Percentiles rank a stretch among this genome's conserved stretches.
Conservation (phyloP, 108 stramenopile species). For the Nitzschia sp. region DNA sequence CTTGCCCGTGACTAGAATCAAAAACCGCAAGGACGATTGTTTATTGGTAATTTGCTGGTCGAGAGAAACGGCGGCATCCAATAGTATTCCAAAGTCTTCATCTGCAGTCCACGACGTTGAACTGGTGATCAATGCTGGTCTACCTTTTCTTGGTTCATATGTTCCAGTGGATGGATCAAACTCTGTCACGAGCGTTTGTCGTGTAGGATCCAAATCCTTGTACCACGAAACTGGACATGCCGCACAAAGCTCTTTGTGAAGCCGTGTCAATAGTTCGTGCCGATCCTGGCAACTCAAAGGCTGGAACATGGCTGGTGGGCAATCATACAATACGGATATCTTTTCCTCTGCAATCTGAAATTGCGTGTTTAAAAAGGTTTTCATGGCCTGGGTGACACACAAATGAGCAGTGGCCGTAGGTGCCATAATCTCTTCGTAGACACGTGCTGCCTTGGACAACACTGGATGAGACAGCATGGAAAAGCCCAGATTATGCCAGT, state of each 20-base stretch:
- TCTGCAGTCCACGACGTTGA: slow-evolving; percentile 98
- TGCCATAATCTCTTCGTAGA: slow-evolving; percentile 79
- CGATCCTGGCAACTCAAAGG: slow-evolving; percentile 64
- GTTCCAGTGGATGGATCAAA: neutral
- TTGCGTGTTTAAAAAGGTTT: slow-evolving; percentile 73
- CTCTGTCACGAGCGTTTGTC: slow-evolving; percentile 72
- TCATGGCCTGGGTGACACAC: slow-evolving; percentile 92
- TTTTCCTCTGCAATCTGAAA: slow-evolving; percentile 42
- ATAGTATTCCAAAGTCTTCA: slow-evolving; percentile 95
- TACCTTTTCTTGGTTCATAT: slow-evolving; percentile 39
- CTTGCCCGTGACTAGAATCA: slow-evolving; percentile 97
- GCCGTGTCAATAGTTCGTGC: slow-evolving; percentile 66
- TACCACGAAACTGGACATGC: slow-evolving; percentile 31
- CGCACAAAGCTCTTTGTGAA: slow-evolving; percentile 35
- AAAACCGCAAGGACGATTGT: slow-evolving; percentile 31
- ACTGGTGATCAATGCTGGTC: slow-evolving; percentile 91
- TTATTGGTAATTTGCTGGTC: slow-evolving; percentile 47
- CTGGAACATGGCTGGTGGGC: slow-evolving; percentile 86
- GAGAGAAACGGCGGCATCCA: slow-evolving; percentile 80
- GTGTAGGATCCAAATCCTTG: slow-evolving; percentile 14
- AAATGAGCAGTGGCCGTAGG: slow-evolving; percentile 83
- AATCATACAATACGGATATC: slow-evolving; percentile 86
- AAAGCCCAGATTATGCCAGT: slow-evolving; percentile 99
- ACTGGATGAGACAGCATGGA: slow-evolving; percentile 79
- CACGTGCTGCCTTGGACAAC: slow-evolving; percentile 44